phyloP scores from a whole-genome alignment of 164 flowering plant genomes.

The Sextonia rubra region DNA sequence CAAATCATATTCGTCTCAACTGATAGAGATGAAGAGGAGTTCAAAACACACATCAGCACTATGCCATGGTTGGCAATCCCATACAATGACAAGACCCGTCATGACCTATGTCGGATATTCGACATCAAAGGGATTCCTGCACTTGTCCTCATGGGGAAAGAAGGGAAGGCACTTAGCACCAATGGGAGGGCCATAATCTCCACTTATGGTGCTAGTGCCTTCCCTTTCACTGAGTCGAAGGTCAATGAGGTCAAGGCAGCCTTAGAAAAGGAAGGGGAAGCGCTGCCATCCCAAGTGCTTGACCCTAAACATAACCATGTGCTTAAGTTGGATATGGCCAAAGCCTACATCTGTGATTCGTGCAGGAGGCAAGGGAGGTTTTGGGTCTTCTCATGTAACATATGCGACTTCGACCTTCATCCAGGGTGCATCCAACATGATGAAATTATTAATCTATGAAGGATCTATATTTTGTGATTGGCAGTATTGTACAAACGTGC shows the following conservation, averaged over 20 bases:
- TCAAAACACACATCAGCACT: slow-evolving; percentile 24
- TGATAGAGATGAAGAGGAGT: slow-evolving; percentile 47
- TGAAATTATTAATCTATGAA: too few species aligned
- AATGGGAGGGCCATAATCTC: slow-evolving; percentile 48
- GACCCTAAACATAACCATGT: slow-evolving; percentile 50
- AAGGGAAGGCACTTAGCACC: slow-evolving; percentile 39
- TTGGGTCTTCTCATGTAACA: slow-evolving; percentile 56
- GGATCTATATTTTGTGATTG: too few species aligned
- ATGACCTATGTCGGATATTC: slow-evolving; percentile 52
- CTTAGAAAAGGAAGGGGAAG: slow-evolving; percentile 42
- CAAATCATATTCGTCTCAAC: slow-evolving; percentile 50
- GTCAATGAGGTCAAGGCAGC: slow-evolving; percentile 34
- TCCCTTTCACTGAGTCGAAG: slow-evolving; percentile 52
- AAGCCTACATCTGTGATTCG: slow-evolving; percentile 49
- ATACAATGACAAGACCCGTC: slow-evolving; percentile 38
- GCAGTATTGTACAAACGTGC: too few species aligned
- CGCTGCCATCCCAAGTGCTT: slow-evolving; percentile 34
- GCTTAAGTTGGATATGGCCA: slow-evolving; percentile 55
- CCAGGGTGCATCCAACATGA: slow-evolving; percentile 30
- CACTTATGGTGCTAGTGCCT: slow-evolving; percentile 46
- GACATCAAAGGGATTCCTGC: slow-evolving; percentile 51
- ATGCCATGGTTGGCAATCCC: slow-evolving; percentile 71
- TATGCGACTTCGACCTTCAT: slow-evolving; percentile 60
- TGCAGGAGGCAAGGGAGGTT: slow-evolving; percentile 48
- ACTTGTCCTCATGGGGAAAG: slow-evolving; percentile 43